These are phyloP conservation scores for Amaranthus cruentus DNA, from an alignment of 148 eudicot genomes.

Conservation along the genomic window DNA sequence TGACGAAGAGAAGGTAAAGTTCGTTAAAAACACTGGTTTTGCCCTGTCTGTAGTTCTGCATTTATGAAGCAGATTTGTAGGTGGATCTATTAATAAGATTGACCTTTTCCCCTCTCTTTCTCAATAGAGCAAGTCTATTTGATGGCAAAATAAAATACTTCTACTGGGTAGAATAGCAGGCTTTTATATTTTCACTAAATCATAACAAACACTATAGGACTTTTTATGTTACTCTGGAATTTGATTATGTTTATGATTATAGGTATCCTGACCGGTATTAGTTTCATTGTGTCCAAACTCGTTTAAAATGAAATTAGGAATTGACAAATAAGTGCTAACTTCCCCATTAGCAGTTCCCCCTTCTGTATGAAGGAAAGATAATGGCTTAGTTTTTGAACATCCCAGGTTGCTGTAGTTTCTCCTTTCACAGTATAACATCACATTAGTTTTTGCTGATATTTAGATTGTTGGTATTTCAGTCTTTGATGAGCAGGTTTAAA, in stretches of 20 bases:
- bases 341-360: not conserved
- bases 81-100: not conserved
- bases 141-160: not conserved
- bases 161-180: not conserved
- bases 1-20: conserved; percentile 81
- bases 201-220: not conserved
- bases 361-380: not conserved
- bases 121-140: not conserved
- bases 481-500: conserved; percentile 84
- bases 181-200: not conserved
- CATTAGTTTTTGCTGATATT: not conserved
- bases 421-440: conserved; percentile 3
- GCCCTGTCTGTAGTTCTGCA: not conserved
- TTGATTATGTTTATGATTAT: not conserved
- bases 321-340: not conserved
- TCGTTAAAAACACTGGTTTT: not conserved
- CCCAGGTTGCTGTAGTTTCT: not conserved
- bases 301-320: not conserved
- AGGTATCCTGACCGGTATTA: not conserved
- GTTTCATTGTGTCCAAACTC: not conserved
- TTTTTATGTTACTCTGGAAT: not conserved
- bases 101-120: not conserved
- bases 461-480: conserved; percentile 39
- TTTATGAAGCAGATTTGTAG: not conserved
- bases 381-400: not conserved